Base-by-base conservation (phyloP, 805 yeast species). In the Candida cerambycidarum region DNA sequence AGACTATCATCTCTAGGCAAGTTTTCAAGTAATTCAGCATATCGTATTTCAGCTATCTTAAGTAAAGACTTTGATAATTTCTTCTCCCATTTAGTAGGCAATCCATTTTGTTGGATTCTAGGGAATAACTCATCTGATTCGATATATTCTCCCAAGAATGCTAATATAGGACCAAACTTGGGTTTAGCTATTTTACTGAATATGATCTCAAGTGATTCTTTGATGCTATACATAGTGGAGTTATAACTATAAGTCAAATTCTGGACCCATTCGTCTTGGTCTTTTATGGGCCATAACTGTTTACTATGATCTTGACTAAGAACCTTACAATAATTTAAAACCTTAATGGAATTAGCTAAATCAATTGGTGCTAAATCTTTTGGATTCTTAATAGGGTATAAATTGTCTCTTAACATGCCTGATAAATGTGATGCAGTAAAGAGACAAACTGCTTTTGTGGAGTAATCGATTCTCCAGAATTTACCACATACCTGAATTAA, bases 1-100 rank as follows among this genome's bases (percentile, higher is more conserved):
- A 84, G 57, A 0, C 80, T 66, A 31, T 70, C 67, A 54, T 72
- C 76, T 46, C 84, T 65, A 0, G 95, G 93, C n/a, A 85, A 64
- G 5, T 61, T 61, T 3, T 71, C 65, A 15, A 71, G 54, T 21
- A 65, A 52, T 14, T 61, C 66, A 5, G 71, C 71, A 41, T 72
- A 72, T 45, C 71, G 56, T 3, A 53, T 33, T 38, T 68, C 74
- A 2, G 75, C 57, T n/a, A 58, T 54, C 31, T 67, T 53, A 6
- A 71, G 52, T 10, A 73, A 52, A 1, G 69, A 30, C 36, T 62
- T 66, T 2, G 65, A 55, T 18, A 72, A 53, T 36, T 61, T 59
- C 47, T 58, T 63, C 39, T 69, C 75, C 76, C 83, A 79, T 46
- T 67, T 69, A 29, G 69, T 66, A n/a, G 67, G 62, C 2, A 72